Evolutionary conservation across 139 green algal genomes (phyloP), one percentile per base, ranked within the genome.

Genomic region (Tetradesmus obliquus): DNA sequence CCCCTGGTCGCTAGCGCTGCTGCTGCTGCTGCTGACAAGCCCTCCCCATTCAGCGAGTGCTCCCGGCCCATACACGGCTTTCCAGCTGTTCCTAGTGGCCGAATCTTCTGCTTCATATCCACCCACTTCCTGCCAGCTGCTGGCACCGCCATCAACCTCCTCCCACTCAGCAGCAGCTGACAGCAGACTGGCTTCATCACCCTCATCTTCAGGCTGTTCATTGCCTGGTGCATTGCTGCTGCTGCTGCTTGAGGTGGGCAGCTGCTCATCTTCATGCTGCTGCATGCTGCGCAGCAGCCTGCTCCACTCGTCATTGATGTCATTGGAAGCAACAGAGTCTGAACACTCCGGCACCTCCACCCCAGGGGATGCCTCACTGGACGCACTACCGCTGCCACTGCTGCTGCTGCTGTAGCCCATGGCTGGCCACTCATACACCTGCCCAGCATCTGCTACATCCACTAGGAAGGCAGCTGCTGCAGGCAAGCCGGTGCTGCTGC

Each of bases 41-140:
- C 86, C 86, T 6, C 69, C 86, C 86, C 88, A 84, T 22, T 84
- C 86, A 32, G 71, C 12, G 1, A 91, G 32, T 53, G 88, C 88
- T 2, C 76, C 88, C 10, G 76, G n/a, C 2, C 88, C 88, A 87
- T 91, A 91, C 76, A 91, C 3, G 1, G 76, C n/a, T 32, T 91
- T 91, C 88, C 88, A 91, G 88, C 76, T 87, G 79, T 91, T 91
- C 19, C 88, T 76, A 58, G 15, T 87, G 32, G 76, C 76, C 45
- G 76, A 55, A 79, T 91, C 88, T 71, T 20, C 71, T n/a, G 86
- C 69, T 83, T 71, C 86, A 72, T 90, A 90, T 0, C 17, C 69
- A 5, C n/a, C 86, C n/a, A 90, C 53, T 22, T 84, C 86, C 20
- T 72, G 17, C 86, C 86, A 90, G 51, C 71, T 71, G 54, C 53